These are phyloP conservation scores for Penicillium thymicola DNA, from an alignment of 2,329 filamentous ascomycete genomes.

Conservation along the genomic window DNA sequence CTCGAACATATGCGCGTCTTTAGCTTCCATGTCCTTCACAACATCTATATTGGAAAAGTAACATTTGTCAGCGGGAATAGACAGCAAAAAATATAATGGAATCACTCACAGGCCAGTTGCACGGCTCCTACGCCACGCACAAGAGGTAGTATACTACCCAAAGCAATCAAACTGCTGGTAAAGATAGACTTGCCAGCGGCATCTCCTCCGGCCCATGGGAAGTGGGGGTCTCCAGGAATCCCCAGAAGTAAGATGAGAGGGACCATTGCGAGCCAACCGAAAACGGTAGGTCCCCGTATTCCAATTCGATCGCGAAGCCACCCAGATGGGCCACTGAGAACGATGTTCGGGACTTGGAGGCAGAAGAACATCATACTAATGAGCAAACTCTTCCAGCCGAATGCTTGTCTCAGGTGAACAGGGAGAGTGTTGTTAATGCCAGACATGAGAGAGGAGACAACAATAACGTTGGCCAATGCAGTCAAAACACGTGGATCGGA, in stretches of 20 bases:
- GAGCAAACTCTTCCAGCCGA: conserved; percentile 54
- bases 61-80: background rate
- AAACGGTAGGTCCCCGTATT: conserved; percentile 16
- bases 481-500: conserved; percentile 42
- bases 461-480: conserved; percentile 43
- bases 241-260: conserved; percentile 26
- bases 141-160: conserved; percentile 20
- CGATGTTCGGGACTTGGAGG: conserved; percentile 55
- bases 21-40: conserved; percentile 16
- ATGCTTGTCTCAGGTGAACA: conserved; percentile 52
- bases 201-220: conserved; percentile 24
- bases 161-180: conserved; percentile 14
- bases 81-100: background rate
- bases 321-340: conserved; percentile 59
- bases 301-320: conserved; percentile 35
- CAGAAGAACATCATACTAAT: conserved; percentile 57
- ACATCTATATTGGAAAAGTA: conserved; percentile 10
- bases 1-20: conserved; percentile 26
- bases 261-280: conserved; percentile 20
- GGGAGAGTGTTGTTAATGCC: conserved; percentile 56
- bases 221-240: conserved; percentile 21
- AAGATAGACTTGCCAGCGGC: conserved; percentile 22
- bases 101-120: conserved; percentile 27
- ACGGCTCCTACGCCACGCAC: conserved; percentile 26
- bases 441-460: conserved; percentile 50